Conservation (phyloP, 1,284 basidiomycete genomes). For the Tremellales sp. region DNA sequence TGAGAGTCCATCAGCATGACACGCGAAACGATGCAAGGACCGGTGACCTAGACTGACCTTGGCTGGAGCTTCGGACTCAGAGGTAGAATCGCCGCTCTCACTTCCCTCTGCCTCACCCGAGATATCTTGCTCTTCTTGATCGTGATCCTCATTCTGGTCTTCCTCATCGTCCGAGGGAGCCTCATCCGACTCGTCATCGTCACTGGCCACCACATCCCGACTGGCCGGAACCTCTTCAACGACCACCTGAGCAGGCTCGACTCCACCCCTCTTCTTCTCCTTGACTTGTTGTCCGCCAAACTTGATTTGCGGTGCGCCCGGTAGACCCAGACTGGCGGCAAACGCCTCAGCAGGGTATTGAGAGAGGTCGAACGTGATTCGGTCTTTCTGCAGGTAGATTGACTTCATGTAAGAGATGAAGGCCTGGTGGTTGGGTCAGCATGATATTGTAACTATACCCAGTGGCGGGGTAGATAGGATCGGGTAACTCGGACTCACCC, state of each 20-base stretch:
- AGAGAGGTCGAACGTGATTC: conserved; percentile 80
- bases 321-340: conserved; percentile 85
- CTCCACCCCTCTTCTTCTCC: conserved; percentile 28
- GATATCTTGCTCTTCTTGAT: conserved; percentile 27
- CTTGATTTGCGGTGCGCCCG: conserved; percentile 94
- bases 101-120: conserved; percentile 19
- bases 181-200: conserved; percentile 22
- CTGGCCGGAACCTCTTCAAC: conserved; percentile 16
- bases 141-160: conserved; percentile 8
- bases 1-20: not conserved
- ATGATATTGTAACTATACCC: not conserved
- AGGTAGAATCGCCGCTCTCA: conserved; percentile 36
- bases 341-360: conserved; percentile 78
- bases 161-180: conserved; percentile 23
- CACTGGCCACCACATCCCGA: conserved; percentile 18
- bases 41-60: conserved; percentile 11
- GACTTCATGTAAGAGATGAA: conserved; percentile 96
- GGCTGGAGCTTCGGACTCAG: conserved; percentile 28
- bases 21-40: not conserved
- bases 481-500: conserved; percentile 56
- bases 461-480: not conserved
- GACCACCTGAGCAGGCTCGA: conserved; percentile 7
- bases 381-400: conserved; percentile 89
- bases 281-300: conserved; percentile 75
- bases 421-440: conserved; percentile 56